A percentile compares a stretch with the other conserved stretches of the same genome.
Conservation (phyloP, 805 yeast genomes). For the Metschnikowia chrysomelidarum region DNA sequence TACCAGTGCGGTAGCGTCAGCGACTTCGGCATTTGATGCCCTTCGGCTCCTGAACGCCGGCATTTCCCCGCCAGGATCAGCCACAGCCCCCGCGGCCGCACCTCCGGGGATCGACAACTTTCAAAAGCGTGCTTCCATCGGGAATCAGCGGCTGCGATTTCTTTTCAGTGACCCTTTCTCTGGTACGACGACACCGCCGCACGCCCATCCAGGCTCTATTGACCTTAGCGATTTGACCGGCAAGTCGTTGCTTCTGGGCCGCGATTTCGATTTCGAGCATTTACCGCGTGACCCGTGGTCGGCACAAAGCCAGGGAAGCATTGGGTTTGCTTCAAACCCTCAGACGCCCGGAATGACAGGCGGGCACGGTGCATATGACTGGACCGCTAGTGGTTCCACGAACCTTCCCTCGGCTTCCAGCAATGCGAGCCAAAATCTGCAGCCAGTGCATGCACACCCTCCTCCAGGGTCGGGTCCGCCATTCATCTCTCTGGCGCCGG, state of each 20-base stretch:
- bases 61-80: slow-evolving; percentile 34
- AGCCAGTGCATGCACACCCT: slow-evolving; percentile 2
- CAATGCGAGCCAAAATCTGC: slow-evolving; percentile 10
- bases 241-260: slow-evolving; percentile 45
- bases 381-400: slow-evolving; percentile 13
- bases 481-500: slow-evolving; percentile 7
- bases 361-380: slow-evolving; percentile 16
- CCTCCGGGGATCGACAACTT: slow-evolving; percentile 25
- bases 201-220: slow-evolving; percentile 24
- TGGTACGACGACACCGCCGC: slow-evolving; percentile 16
- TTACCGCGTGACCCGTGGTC: slow-evolving; percentile 49
- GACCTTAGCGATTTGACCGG: slow-evolving; percentile 39
- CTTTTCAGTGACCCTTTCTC: slow-evolving; percentile 62
- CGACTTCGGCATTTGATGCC: slow-evolving; percentile 24
- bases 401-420: slow-evolving; percentile 2
- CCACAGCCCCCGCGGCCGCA: slow-evolving; percentile 11
- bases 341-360: slow-evolving; percentile 36
- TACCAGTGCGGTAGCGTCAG: slow-evolving; percentile 14
- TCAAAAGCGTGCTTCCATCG: slow-evolving; percentile 53
- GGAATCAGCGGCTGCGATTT: slow-evolving; percentile 64
- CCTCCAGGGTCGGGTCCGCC: slow-evolving; percentile 5
- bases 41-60: slow-evolving; percentile 28
- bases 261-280: slow-evolving; percentile 45
- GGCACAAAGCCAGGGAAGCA: slow-evolving; percentile 13
- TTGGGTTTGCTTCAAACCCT: slow-evolving; percentile 30